Base-by-base conservation (phyloP, 257 asterid species). In the Nicotiana attenuata region DNA sequence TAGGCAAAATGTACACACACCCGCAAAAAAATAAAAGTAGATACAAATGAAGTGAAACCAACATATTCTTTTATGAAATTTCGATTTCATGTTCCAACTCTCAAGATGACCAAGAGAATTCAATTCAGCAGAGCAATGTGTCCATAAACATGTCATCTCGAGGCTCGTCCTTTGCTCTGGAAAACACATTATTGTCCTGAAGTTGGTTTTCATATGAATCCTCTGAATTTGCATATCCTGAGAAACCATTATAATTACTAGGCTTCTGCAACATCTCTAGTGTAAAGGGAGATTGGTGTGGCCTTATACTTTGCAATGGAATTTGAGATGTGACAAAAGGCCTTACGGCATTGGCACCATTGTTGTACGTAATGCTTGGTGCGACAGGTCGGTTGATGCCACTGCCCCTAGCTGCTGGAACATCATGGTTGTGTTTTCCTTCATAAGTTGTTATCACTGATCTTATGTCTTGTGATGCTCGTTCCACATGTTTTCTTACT, bases 401-500 rank as follows among this genome's bases (percentile, higher is more conserved):
- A 5, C 92, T 85, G 45, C 94, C 92, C 11, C 94, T 89, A 5
- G 90, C 89, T 61, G 89, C 85, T 15, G 98, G 98, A 19, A 93
- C 94, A 4, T 91, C 92, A n/a, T 93, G 98, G 93, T 88, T 91
- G 90, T 93, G 98, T 82, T 91, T 93, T 38, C 98, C 97, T 78
- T 92, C 98, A 63, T 93, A 93, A 3, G 98, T 89, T 11, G 98
- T 93, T 83, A 93, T 91, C 84, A 93, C 98, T 3, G 93, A 79
- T 55, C 90, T 84, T 26, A 81, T 67, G 69, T 93, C 96, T 0
- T 91, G 89, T 22, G 91, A 82, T 13, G 98, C 96, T 45, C 98
- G 81, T 53, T 93, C 98, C 14, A 93, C 97, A 26, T 92, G 98
- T 86, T 93, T 93, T 53, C 97, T 90, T 1, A 93, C 98, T 0